phyloP scores from a whole-genome alignment of 257 asterid genomes.

The Solanum commersonii region DNA sequence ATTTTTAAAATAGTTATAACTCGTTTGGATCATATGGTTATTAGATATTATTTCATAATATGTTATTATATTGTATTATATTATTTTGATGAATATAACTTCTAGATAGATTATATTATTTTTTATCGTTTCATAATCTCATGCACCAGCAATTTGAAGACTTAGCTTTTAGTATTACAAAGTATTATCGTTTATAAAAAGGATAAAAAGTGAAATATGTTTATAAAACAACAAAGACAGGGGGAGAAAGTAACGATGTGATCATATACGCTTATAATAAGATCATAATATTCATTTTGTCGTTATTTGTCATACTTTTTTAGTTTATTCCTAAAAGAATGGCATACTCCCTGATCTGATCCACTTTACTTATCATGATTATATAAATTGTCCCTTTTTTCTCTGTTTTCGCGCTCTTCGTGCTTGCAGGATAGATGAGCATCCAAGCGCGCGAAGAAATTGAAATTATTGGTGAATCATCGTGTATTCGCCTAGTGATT shows the following conservation, averaged over 20 bases:
- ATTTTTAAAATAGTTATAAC: background rate
- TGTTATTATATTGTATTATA: background rate
- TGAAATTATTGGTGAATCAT: background rate
- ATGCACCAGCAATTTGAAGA: background rate
- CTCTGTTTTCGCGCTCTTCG: background rate
- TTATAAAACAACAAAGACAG: no score
- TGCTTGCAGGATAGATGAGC: no score
- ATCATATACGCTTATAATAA: no score
- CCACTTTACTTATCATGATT: no score
- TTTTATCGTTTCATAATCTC: background rate
- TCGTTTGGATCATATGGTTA: background rate
- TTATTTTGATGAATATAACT: background rate
- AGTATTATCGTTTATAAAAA: no score
- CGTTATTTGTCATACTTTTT: no score
- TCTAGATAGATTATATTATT: rapidly evolving
- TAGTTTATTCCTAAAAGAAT: no score
- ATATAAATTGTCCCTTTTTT: background rate
- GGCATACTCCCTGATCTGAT: no score
- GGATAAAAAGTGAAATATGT: background rate
- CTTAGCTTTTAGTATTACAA: background rate
- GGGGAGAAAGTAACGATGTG: no score
- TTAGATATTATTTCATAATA: background rate
- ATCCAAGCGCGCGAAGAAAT: background rate
- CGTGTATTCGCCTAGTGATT: background rate
- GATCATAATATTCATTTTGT: no score